These are phyloP conservation scores for Pythium brachiatum DNA, from an alignment of 352 stramenopile species.

Conservation along the genomic window DNA sequence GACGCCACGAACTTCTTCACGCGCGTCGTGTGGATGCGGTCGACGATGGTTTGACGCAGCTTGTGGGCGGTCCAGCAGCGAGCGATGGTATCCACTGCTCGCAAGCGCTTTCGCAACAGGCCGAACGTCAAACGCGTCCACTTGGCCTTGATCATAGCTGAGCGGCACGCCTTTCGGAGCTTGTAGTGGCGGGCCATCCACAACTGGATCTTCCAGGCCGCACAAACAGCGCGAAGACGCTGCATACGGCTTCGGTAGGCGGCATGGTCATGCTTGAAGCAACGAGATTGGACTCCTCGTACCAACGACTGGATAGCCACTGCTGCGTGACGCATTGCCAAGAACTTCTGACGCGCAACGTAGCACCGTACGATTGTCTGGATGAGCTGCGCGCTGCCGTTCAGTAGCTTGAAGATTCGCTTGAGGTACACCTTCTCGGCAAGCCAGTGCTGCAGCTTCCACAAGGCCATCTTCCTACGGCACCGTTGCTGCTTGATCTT, in stretches of 20 bases:
- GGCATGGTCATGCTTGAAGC: slow-evolving; percentile 9
- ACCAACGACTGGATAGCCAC: slow-evolving; percentile 12
- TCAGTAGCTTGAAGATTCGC: neutral
- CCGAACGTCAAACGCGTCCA: slow-evolving; percentile 11
- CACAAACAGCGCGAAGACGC: slow-evolving; percentile 1
- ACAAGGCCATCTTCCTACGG: slow-evolving; percentile 18
- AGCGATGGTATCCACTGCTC: slow-evolving; percentile 12
- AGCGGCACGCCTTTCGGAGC: slow-evolving; percentile 7
- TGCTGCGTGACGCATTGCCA: slow-evolving; percentile 3
- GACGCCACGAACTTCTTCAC: neutral
- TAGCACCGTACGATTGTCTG: slow-evolving; percentile 7
- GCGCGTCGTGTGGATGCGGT: neutral
- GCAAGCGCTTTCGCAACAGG: slow-evolving; percentile 3
- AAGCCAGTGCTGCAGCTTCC: slow-evolving; percentile 20
- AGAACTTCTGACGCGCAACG: slow-evolving; percentile 2
- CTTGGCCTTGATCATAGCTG: slow-evolving; percentile 10
- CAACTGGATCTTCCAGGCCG: slow-evolving; percentile 22
- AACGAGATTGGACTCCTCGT: slow-evolving; percentile 14
- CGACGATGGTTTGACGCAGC: neutral
- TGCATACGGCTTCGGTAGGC: neutral
- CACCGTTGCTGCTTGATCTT: slow-evolving; percentile 15
- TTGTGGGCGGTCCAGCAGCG: slow-evolving; percentile 7
- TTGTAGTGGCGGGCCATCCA: slow-evolving; percentile 4
- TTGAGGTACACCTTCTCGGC: neutral
- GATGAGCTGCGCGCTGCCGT: slow-evolving; percentile 3